These are phyloP conservation scores for Rhodotorula kratochvilovae DNA, from an alignment of 768 basidiomycete species.

Conservation along the genomic window DNA sequence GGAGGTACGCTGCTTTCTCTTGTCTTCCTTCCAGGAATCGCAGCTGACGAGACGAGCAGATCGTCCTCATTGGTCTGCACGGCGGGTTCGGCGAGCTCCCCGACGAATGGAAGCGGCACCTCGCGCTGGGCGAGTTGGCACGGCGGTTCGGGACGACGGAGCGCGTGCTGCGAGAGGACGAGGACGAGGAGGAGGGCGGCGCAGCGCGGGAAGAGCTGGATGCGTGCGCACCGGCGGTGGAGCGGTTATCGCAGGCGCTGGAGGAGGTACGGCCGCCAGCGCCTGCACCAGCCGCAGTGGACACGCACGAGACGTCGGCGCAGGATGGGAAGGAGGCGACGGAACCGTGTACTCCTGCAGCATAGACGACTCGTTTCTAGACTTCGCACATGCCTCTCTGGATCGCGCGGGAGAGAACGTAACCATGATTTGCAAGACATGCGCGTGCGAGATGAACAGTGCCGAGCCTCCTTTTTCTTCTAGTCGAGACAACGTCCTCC, in stretches of 20 bases:
- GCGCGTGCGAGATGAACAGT: background rate
- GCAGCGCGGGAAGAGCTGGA: background rate
- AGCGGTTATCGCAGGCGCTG: background rate
- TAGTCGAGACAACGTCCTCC: too few relatives aligned
- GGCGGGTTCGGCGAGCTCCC: constrained; percentile 28
- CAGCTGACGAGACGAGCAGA: constrained; percentile 1
- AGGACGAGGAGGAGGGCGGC: constrained; percentile 6
- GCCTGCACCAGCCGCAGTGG: too few relatives aligned
- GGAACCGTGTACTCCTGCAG: background rate
- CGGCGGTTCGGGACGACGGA: constrained; percentile 3
- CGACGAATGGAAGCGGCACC: constrained; percentile 23
- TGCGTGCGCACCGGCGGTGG: too few relatives aligned
- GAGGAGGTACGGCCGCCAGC: background rate
- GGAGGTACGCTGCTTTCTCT: constrained; percentile 16
- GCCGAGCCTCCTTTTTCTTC: background rate
- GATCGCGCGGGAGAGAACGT: too few relatives aligned
- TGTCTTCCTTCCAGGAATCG: too few relatives aligned
- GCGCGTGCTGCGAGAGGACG: constrained; percentile 15
- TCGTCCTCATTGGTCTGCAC: constrained; percentile 34
- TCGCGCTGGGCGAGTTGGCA: constrained; percentile 15
- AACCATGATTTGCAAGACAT: background rate
- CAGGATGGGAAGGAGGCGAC: too few relatives aligned
- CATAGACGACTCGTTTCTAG: too few relatives aligned
- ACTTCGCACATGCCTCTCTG: too few relatives aligned
- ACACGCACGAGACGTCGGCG: background rate